Base-by-base conservation (phyloP, 2,329 filamentous ascomycete genomes). In the Chaetomium sp. region DNA sequence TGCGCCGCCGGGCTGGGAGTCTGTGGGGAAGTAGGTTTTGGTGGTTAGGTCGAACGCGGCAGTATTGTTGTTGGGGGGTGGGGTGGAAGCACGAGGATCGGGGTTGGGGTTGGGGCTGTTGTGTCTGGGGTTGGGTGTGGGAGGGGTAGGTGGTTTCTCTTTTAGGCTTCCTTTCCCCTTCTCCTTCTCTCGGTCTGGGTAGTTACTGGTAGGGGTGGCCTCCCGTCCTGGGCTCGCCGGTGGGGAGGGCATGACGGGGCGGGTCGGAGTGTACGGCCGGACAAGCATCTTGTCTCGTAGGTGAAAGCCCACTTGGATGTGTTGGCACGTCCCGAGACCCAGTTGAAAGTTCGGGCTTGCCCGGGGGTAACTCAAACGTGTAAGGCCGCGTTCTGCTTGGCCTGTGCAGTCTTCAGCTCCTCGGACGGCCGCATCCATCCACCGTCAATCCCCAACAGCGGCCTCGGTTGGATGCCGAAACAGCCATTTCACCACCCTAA, bases 231-330 rank as follows among this genome's bases (percentile, higher is more conserved):
- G n/a, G 13, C 27, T 56, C 38, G 49, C 10, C n/a, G 51, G n/a
- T 3, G 51, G 23, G 12, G 27, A 69, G 66, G 65, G 70, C 0
- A 80, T 71, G 4, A 83, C 68, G 0, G 83, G 83, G 12, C 78
- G 72, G 0, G 79, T 82, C 0, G 83, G 83, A 0, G 82, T 84
- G 69, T 85, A 85, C 0, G 76, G 76, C 1, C 83, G 78, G 13
- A 83, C 76, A 12, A 85, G 74, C 75, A 85, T 81, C 58, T 78
- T 76, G 67, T 85, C 82, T 50, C 75, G 70, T 65, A 85, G 75
- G 64, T 85, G 82, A 68, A 85, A 83, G 2, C 82, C 83, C 9
- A 85, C 66, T 61, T 83, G 78, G 25, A 85, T 72, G 68, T 85
- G 83, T 69, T 85, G 81, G 60, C 82, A 81, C 0, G 80, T 85